Base-by-base conservation (phyloP, 768 basidiomycete species). In the Phlegmacium glaucopus region DNA sequence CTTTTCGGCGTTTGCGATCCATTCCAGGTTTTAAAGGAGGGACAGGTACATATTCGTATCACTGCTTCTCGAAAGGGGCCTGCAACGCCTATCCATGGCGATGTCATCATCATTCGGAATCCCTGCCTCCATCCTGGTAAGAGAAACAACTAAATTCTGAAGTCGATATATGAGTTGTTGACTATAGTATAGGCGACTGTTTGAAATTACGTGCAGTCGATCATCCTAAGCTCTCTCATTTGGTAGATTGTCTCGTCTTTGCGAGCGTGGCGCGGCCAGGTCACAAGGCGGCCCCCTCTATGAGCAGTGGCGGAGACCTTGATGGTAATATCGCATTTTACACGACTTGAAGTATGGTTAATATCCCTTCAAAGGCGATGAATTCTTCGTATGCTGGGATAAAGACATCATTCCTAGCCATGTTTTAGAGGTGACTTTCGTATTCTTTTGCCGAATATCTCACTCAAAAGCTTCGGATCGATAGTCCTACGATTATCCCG, bases 311-410 rank as follows among this genome's bases (percentile, higher is more conserved):
- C 8, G 83, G 83, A 13, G 82, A 84, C 57, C 67, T 83, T 13
- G 82, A 83, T 60, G 78, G 74, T 78, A 44, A 50, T 57, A 3
- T 34, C 6, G 3, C 6, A 43, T 15, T 15, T 1, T 32, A 42
- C 41, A 27, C 18, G 8, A 26, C 8, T 25, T n/a, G 35, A 18
- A 29, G 44, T 36, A 32, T 7, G 26, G 25, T 48, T 8, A 29
- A 30, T 9, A 34, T 25, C 15, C 6, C 8, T 18, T 15, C 46
- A 17, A 54, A 77, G 82, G 83, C 8, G 84, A 86, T 52, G 75
- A 81, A 51, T 85, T 79, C 55, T 79, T 83, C 47, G 82, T 86
- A 2, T 83, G 80, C 34, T 86, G 84, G 83, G 84, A 86, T 61
- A 70, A 72, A 0, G 82, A 82, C 52, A 57, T 85, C 6, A 75